Percentiles rank a stretch among this genome's conserved stretches.
phyloP scores from a whole-genome alignment of 2,329 filamentous ascomycete species.

The Westerdykella sp. region DNA sequence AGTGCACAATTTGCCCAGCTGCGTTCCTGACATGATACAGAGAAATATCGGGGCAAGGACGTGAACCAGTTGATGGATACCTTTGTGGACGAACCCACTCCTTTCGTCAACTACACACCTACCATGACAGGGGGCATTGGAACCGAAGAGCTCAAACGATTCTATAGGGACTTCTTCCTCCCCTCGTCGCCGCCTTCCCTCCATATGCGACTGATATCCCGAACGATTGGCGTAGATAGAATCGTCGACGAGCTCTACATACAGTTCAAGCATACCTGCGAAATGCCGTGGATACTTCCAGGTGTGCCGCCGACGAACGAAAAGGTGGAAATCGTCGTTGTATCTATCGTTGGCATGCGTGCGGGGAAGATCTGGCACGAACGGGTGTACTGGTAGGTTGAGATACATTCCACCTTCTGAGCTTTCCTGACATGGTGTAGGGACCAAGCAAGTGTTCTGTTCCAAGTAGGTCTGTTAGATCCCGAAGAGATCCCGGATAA shows the following conservation, averaged over 20 bases:
- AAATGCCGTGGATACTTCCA: slow-evolving; percentile 55
- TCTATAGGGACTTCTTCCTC: slow-evolving; percentile 55
- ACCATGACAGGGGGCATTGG: slow-evolving; percentile 45
- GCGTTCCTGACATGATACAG: slow-evolving; percentile 14
- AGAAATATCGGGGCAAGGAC: slow-evolving; percentile 34
- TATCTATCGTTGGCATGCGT: slow-evolving; percentile 51
- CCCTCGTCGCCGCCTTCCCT: slow-evolving; percentile 42
- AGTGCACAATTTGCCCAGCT: slow-evolving; percentile 1
- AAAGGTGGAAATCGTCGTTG: slow-evolving; percentile 51
- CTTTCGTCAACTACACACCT: slow-evolving; percentile 40
- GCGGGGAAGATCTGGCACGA: slow-evolving; percentile 52
- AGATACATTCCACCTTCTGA: background rate
- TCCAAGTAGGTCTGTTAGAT: slow-evolving; percentile 54
- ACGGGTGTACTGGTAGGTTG: slow-evolving; percentile 50
- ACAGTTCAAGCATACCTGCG: slow-evolving; percentile 51
- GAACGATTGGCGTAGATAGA: slow-evolving; percentile 53
- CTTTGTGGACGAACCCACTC: slow-evolving; percentile 30
- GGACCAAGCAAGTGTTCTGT: slow-evolving; percentile 55
- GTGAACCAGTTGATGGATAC: slow-evolving; percentile 35
- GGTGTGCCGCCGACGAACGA: slow-evolving; percentile 52
- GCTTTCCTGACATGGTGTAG: background rate
- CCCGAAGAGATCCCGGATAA: slow-evolving; percentile 48
- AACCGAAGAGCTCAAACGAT: slow-evolving; percentile 40
- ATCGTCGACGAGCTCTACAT: slow-evolving; percentile 57
- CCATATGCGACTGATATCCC: slow-evolving; percentile 50